Conservation (phyloP, 805 yeast genomes). For the Pichia paraexigua region DNA sequence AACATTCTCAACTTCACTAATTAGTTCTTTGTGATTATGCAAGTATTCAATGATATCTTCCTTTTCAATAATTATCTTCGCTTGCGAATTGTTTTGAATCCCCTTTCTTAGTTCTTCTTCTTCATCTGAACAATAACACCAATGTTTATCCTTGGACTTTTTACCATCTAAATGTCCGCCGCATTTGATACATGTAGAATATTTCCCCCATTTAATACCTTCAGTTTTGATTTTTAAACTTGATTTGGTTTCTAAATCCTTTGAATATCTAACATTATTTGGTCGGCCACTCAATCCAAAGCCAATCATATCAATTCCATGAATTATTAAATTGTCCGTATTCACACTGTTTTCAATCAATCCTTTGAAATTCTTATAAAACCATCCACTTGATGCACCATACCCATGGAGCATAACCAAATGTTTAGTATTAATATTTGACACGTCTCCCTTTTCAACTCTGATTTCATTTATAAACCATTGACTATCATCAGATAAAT, state of each 20-base stretch:
- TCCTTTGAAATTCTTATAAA: slow-evolving; percentile 43
- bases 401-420: slow-evolving; percentile 50
- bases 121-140: slow-evolving; percentile 8
- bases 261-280: slow-evolving; percentile 15
- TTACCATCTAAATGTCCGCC: slow-evolving; percentile 13
- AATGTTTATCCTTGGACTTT: slow-evolving; percentile 1
- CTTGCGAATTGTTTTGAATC: background rate
- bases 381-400: slow-evolving; percentile 50
- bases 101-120: slow-evolving; percentile 7
- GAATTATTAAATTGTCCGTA: slow-evolving; percentile 20
- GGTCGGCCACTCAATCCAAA: slow-evolving; percentile 50
- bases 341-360: slow-evolving; percentile 27
- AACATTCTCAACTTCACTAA: slow-evolving; percentile 43
- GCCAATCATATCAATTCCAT: slow-evolving; percentile 43
- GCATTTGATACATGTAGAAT: slow-evolving; percentile 7
- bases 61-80: slow-evolving; percentile 3
- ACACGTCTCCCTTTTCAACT: slow-evolving; percentile 15
- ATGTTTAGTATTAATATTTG: slow-evolving; percentile 19
- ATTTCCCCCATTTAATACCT: slow-evolving; percentile 12
- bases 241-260: slow-evolving; percentile 19
- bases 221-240: slow-evolving; percentile 20
- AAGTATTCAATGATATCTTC: slow-evolving; percentile 17
- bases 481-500: slow-evolving; percentile 8
- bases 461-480: slow-evolving; percentile 23
- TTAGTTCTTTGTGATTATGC: slow-evolving; percentile 30